These are phyloP conservation scores for Mentha longifolia DNA, from an alignment of 257 asterid species.

Conservation along the genomic window DNA sequence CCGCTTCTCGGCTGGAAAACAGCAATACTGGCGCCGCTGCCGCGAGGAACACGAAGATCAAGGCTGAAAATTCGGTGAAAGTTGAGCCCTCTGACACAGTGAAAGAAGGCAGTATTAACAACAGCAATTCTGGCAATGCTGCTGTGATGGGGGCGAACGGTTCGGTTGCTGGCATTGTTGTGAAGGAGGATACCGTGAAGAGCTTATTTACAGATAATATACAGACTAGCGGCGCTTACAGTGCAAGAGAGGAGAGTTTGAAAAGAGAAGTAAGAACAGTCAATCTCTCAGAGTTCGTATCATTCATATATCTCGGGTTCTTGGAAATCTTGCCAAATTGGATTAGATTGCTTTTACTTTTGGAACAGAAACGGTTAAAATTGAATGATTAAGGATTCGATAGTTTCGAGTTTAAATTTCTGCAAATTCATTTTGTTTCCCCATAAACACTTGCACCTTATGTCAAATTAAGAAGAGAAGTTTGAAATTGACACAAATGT, in stretches of 20 bases:
- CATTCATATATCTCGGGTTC: neutral
- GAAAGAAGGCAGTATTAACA: slow-evolving; percentile 54
- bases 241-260: slow-evolving; percentile 90
- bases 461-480: neutral
- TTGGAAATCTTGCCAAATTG: neutral
- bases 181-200: slow-evolving; percentile 77
- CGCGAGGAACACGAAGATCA: slow-evolving; percentile 73
- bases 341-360: slow-evolving; percentile 18
- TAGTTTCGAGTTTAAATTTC: neutral
- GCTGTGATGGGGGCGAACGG: slow-evolving; percentile 48
- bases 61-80: slow-evolving; percentile 70
- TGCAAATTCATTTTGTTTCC: neutral
- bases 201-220: slow-evolving; percentile 74
- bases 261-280: slow-evolving; percentile 77
- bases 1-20: slow-evolving; percentile 81
- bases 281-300: slow-evolving; percentile 9
- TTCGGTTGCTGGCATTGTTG: slow-evolving; percentile 58
- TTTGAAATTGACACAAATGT: neutral
- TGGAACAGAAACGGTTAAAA: neutral
- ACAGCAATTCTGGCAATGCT: slow-evolving; percentile 48
- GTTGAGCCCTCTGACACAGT: slow-evolving; percentile 60
- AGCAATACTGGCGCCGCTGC: slow-evolving; percentile 37
- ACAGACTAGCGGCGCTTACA: slow-evolving; percentile 95
- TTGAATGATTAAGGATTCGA: slow-evolving; percentile 6
- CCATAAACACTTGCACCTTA: neutral